Conservation (phyloP, 148 eudicot genomes). For the Rhododendron henanense region DNA sequence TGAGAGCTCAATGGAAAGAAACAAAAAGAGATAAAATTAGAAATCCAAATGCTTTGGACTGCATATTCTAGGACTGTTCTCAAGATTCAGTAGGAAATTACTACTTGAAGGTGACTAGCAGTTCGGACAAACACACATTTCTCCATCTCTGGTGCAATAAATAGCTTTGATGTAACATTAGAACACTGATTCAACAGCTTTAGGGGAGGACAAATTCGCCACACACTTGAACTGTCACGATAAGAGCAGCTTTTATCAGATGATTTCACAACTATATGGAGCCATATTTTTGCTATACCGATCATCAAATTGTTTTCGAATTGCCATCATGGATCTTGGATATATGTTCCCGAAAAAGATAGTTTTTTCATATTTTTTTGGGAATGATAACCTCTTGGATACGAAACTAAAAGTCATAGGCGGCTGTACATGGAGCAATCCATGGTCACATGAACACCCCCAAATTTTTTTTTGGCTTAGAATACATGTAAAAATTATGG, state of each 20-base stretch:
- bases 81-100: neutral
- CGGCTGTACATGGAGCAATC: too few species aligned
- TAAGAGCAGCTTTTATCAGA: slow-evolving; percentile 14
- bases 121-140: neutral
- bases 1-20: neutral
- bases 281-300: neutral
- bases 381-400: neutral
- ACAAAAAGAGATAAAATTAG: neutral
- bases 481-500: too few species aligned
- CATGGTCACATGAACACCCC: too few species aligned
- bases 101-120: neutral
- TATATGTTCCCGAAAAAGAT: neutral
- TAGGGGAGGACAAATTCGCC: slow-evolving; percentile 45
- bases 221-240: slow-evolving; percentile 72
- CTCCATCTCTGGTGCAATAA: neutral
- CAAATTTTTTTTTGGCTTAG: too few species aligned
- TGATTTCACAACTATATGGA: neutral
- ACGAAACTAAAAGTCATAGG: neutral
- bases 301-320: neutral
- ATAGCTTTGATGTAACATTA: slow-evolving; percentile 15
- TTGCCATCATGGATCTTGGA: neutral
- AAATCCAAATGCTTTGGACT: neutral
- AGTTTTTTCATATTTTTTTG: neutral
- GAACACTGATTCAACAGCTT: slow-evolving; percentile 58
- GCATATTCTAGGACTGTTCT: neutral